Percentiles rank a stretch among this genome's conserved stretches.
Conservation (phyloP, 2,329 filamentous ascomycete genomes). For the Akanthomyces dipterigenus region DNA sequence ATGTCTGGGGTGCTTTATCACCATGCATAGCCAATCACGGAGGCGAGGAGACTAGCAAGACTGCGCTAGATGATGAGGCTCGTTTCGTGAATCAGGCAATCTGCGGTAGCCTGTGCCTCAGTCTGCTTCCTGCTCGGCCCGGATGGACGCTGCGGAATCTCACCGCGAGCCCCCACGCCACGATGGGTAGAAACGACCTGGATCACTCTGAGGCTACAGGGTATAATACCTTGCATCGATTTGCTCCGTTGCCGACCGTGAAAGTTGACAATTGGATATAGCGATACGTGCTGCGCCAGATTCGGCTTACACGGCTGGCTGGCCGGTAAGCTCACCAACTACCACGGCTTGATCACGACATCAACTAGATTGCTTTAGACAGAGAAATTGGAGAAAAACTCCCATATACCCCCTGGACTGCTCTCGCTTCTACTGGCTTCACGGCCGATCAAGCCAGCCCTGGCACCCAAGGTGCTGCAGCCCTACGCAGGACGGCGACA, state of each 20-base stretch:
- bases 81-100: background rate
- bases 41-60: no score
- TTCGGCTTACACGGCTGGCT: background rate
- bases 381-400: background rate
- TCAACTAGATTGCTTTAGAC: no score
- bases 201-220: no score
- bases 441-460: slow-evolving; percentile 8
- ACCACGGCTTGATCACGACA: no score
- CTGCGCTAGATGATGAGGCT: background rate
- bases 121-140: no score
- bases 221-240: background rate
- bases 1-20: no score
- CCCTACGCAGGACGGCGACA: slow-evolving; percentile 13
- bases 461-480: slow-evolving; percentile 17
- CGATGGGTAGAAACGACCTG: no score
- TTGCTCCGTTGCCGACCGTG: background rate
- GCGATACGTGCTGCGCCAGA: background rate
- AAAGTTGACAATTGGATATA: background rate
- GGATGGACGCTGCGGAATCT: no score
- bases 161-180: no score
- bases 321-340: no score
- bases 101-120: background rate
- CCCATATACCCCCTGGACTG: background rate
- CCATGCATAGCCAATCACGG: no score
- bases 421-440: background rate